A percentile compares a stretch with the other conserved stretches of the same genome.
Evolutionary conservation across 208 protist genomes (phyloP).

Genomic region (Herpetomonas tarakana): DNA sequence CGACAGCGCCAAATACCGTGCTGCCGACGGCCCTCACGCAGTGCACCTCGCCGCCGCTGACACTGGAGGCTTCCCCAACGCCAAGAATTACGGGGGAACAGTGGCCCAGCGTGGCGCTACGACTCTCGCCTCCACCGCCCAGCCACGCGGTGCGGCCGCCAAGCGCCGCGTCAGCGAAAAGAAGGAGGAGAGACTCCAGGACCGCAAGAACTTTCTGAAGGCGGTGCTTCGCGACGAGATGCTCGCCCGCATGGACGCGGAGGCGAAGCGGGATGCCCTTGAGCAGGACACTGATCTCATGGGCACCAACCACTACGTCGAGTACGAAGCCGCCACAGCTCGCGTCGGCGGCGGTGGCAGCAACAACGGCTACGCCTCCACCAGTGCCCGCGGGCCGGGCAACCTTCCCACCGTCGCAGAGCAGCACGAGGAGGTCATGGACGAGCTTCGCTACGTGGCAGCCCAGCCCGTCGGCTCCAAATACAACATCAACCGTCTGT

Average conservation of each 20-base stretch:
- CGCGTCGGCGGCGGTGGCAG: slow-evolving; percentile 5
- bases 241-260: slow-evolving; percentile 46
- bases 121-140: slow-evolving; percentile 29
- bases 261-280: slow-evolving; percentile 39
- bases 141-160: slow-evolving; percentile 13
- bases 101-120: slow-evolving; percentile 28
- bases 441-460: slow-evolving; percentile 62
- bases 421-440: slow-evolving; percentile 69
- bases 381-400: slow-evolving; percentile 20
- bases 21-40: slow-evolving; percentile 32
- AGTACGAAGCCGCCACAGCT: slow-evolving; percentile 25
- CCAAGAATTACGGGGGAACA: slow-evolving; percentile 69
- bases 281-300: slow-evolving; percentile 52
- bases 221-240: slow-evolving; percentile 73
- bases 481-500: slow-evolving; percentile 68
- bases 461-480: slow-evolving; percentile 74
- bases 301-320: slow-evolving; percentile 43
- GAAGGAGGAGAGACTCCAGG: slow-evolving; percentile 43
- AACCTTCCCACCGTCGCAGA: slow-evolving; percentile 44
- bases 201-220: slow-evolving; percentile 76
- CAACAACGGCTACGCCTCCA: slow-evolving; percentile 6
- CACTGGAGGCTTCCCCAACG: slow-evolving; percentile 49
- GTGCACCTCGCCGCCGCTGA: slow-evolving; percentile 14
- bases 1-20: slow-evolving; percentile 32
- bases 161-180: background rate